A percentile compares a stretch with the other conserved stretches of the same genome.
phyloP scores from a whole-genome alignment of 768 basidiomycete species.

The Psilocybe subaeruginosa region DNA sequence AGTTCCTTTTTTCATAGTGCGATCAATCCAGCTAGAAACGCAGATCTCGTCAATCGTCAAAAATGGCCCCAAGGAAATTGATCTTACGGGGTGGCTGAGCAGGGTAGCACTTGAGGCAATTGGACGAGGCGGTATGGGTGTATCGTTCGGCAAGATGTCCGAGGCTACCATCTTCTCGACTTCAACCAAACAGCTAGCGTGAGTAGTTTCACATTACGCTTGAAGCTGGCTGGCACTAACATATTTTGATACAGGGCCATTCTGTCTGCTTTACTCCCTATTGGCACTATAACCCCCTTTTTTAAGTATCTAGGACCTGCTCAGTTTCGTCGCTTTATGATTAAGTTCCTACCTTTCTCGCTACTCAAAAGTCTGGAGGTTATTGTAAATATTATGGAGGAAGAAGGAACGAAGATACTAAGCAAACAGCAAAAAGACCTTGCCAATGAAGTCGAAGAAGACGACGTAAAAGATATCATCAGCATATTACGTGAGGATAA shows the following conservation, averaged over 20 bases:
- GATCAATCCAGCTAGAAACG: not conserved
- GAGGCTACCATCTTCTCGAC: slow-evolving; percentile 2
- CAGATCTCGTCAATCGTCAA: not conserved
- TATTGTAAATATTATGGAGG: slow-evolving; percentile 10
- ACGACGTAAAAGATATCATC: not conserved
- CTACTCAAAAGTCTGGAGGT: slow-evolving; percentile 5
- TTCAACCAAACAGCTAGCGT: slow-evolving; percentile 6
- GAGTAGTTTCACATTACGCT: not conserved
- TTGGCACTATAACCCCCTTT: not conserved
- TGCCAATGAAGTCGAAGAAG: not conserved
- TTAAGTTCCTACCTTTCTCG: slow-evolving; percentile 1
- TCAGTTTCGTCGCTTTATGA: not conserved
- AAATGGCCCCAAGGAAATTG: not conserved
- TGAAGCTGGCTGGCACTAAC: too few species aligned
- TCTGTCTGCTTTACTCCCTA: slow-evolving; percentile 6
- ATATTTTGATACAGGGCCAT: not conserved
- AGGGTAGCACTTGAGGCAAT: slow-evolving; percentile 6
- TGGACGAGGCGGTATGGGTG: slow-evolving; percentile 3
- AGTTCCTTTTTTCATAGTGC: too few species aligned
- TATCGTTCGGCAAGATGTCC: slow-evolving; percentile 6
- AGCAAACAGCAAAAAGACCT: not conserved
- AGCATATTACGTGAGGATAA: not conserved
- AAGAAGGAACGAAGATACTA: slow-evolving; percentile 1
- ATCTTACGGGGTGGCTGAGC: not conserved
- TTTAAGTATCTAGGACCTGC: slow-evolving; percentile 4